Evolutionary conservation across 148 eudicot species (phyloP), one percentile per base, ranked within the genome.

Genomic region (Camellia granthamiana): DNA sequence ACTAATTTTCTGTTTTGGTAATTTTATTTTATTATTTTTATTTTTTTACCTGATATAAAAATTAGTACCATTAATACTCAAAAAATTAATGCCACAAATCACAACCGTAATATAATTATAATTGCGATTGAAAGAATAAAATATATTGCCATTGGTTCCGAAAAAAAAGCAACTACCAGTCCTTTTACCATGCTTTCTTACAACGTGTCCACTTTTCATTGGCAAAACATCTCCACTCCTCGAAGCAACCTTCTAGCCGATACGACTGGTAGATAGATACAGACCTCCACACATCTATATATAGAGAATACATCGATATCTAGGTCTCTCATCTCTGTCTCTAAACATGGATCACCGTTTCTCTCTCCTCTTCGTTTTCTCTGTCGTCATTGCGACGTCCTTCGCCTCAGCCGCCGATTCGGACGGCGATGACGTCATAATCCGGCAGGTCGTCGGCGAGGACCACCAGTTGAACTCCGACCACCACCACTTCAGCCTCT

Each of bases 401-500:
- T 65, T 78, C 49, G 49, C 69, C 60, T 72, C 49, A 64, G 43
- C 69, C 81, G 80, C 14, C 0, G 79, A 71, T 68, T 56, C 30
- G 3, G 66, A 23, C 7, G 47, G 82, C 75, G 88, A 80, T 41
- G 86, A 85, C 30, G 23, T 42, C 0, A 9, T 88, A 8, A 91
- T 91, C 89, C 88, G 82, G 7, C 90, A 90, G 78, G 90, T 85
- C 58, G 77, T 81, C 79, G 81, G 11, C 38, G 46, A 47, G 38
- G 77, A 75, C 38, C 56, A 64, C 21, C 61, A 62, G 19, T 74
- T 80, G 59, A 63, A 80, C 70, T 61, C 82, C 44, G 82, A 81
- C 56, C 92, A 88, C 56, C 92, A 88, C 74, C 94, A 91, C 79
- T 91, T 91, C 82, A 54, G 83, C 3, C 88, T 87, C 77, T 91